Evolutionary conservation across 2,329 filamentous ascomycete genomes (phyloP).

Genomic region (Arthrobotrys sinensis): DNA sequence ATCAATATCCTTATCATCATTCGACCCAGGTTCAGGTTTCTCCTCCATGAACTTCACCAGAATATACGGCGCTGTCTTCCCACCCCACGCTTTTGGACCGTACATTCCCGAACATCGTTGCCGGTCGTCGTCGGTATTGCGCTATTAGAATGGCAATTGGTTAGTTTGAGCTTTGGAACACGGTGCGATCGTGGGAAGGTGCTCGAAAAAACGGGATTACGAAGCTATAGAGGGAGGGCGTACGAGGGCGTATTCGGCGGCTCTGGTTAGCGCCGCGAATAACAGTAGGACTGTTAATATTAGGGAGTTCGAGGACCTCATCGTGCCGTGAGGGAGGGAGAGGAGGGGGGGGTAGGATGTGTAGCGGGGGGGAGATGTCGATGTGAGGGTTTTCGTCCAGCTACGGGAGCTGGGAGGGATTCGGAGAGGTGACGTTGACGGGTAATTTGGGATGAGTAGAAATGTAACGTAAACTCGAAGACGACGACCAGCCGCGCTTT

Average conservation of each 20-base stretch:
- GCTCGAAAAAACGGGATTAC: constrained; percentile 1
- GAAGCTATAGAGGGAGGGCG: constrained; percentile 33
- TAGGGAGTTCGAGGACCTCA: constrained; percentile 55
- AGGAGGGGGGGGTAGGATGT: neutral
- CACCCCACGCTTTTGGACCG: constrained; percentile 78
- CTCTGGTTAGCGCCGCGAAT: constrained; percentile 59
- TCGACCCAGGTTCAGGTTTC: constrained; percentile 69
- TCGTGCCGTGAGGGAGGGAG: constrained; percentile 18
- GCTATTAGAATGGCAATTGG: constrained; percentile 67
- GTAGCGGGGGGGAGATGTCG: neutral
- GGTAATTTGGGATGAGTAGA: neutral
- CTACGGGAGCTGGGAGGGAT: constrained; percentile 19
- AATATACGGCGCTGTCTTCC: constrained; percentile 77
- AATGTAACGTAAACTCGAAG: neutral
- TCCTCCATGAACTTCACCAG: constrained; percentile 67
- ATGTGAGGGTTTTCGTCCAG: constrained; percentile 18
- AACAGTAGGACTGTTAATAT: constrained; percentile 54
- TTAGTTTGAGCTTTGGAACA: constrained; percentile 20
- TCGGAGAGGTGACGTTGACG: constrained; percentile 12
- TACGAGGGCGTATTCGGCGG: constrained; percentile 62
- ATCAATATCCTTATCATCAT: constrained; percentile 69
- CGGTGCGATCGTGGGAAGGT: neutral
- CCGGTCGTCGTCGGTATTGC: constrained; percentile 73
- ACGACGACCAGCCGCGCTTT: constrained; percentile 23
- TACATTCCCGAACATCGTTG: constrained; percentile 82